Conservation (phyloP, 805 yeast species). For the Metschnikowia dekortorum region DNA sequence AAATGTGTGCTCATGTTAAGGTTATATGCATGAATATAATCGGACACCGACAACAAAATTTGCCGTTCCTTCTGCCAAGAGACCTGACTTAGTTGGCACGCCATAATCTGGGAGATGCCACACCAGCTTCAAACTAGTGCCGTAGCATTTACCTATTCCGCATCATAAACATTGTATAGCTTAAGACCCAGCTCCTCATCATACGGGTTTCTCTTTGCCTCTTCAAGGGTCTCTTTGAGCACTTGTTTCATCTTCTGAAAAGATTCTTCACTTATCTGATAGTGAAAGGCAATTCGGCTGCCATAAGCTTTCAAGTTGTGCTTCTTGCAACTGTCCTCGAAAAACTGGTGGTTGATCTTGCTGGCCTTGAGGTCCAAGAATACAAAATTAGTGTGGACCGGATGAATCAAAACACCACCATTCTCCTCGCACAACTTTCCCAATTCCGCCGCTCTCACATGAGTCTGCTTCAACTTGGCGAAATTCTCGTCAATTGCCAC, state of each 20-base stretch:
- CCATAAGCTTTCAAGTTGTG: constrained; percentile 14
- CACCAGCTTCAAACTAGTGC: too few species aligned
- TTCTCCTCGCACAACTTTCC: constrained; percentile 27
- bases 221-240: constrained; percentile 13
- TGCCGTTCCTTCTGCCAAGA: not conserved
- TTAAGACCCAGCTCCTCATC: constrained; percentile 6
- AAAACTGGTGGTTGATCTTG: constrained; percentile 25
- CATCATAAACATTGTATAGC: constrained; percentile 10
- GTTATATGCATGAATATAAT: not conserved
- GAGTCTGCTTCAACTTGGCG: constrained; percentile 28
- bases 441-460: constrained; percentile 31
- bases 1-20: not conserved
- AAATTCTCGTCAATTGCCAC: constrained; percentile 39
- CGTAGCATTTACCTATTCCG: not conserved
- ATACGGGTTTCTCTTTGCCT: constrained; percentile 15
- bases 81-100: not conserved
- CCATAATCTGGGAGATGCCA: not conserved
- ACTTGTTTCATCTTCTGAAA: constrained; percentile 23
- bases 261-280: constrained; percentile 30
- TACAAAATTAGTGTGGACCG: constrained; percentile 40
- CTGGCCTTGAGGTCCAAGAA: constrained; percentile 32
- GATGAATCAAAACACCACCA: constrained; percentile 31
- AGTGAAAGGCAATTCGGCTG: constrained; percentile 31
- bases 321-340: constrained; percentile 20
- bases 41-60: not conserved